These are phyloP conservation scores for Sanghuangporus sanghuang DNA, from an alignment of 1,284 basidiomycete genomes.

Conservation along the genomic window DNA sequence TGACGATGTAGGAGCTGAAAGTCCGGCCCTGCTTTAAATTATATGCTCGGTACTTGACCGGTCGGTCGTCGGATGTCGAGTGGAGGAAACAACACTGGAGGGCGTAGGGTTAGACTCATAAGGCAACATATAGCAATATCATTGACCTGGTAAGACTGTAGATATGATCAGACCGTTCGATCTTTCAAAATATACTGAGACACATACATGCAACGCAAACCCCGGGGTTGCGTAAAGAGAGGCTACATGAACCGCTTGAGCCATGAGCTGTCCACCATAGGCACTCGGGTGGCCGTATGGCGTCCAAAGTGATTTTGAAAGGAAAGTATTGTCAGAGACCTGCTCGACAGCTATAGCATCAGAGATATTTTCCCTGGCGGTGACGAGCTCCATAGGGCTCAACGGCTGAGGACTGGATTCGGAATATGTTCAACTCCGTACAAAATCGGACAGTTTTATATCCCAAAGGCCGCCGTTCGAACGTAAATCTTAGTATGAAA, in stretches of 20 bases:
- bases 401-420: neutral
- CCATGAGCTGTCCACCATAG: conserved; percentile 89
- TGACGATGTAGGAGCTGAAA: conserved; percentile 70
- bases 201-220: conserved; percentile 69
- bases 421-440: neutral
- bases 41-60: conserved; percentile 83
- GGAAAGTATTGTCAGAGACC: conserved; percentile 71
- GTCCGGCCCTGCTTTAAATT: conserved; percentile 71
- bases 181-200: conserved; percentile 19
- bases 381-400: neutral
- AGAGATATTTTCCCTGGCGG: conserved; percentile 47
- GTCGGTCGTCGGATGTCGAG: conserved; percentile 61
- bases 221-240: conserved; percentile 63
- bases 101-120: conserved; percentile 30
- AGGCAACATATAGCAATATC: neutral
- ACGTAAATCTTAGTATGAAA: neutral
- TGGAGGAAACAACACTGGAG: conserved; percentile 76
- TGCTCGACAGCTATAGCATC: conserved; percentile 72
- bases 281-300: conserved; percentile 70
- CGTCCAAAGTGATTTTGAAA: conserved; percentile 67
- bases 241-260: conserved; percentile 77
- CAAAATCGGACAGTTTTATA: neutral
- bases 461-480: neutral
- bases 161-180: neutral
- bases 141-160: neutral